These are phyloP conservation scores for Trichosanthes cucumerina DNA, from an alignment of 306 rosid genomes.

Conservation along the genomic window DNA sequence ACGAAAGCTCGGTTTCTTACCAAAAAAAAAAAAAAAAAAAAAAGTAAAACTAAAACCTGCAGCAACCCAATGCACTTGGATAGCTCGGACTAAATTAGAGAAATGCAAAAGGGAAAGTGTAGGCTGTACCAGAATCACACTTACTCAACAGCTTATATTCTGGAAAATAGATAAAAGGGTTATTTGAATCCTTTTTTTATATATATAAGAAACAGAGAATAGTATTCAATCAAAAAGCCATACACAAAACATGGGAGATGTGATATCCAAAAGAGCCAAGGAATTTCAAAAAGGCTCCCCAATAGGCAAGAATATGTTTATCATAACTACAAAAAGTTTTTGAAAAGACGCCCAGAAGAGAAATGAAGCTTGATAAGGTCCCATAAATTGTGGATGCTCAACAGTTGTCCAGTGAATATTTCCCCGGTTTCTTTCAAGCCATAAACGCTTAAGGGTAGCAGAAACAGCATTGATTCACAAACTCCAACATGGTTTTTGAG, in stretches of 20 bases:
- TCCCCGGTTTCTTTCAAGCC: not conserved
- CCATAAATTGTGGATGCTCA: no score
- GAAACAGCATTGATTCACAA: not conserved
- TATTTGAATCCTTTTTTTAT: no score
- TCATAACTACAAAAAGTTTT: no score
- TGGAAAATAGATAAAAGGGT: not conserved
- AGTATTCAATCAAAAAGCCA: not conserved
- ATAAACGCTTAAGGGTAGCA: not conserved
- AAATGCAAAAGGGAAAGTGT: not conserved
- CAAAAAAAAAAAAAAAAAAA: no score
- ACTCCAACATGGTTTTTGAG: not conserved
- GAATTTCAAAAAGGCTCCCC: not conserved
- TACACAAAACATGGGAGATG: not conserved
- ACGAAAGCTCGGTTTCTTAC: no score
- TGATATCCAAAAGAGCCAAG: not conserved
- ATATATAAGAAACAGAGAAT: not conserved
- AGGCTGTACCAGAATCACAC: not conserved
- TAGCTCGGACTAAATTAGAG: not conserved
- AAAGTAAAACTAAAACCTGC: not conserved
- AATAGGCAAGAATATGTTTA: not conserved
- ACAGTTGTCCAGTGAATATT: no score
- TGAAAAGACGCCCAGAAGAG: not conserved
- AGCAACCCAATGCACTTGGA: not conserved
- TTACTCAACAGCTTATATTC: not conserved
- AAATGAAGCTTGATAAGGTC: no score